Evolutionary conservation across 2,329 filamentous ascomycete genomes (phyloP), one percentile per base, ranked within the genome.

Genomic region (Rutstroemia sp.): DNA sequence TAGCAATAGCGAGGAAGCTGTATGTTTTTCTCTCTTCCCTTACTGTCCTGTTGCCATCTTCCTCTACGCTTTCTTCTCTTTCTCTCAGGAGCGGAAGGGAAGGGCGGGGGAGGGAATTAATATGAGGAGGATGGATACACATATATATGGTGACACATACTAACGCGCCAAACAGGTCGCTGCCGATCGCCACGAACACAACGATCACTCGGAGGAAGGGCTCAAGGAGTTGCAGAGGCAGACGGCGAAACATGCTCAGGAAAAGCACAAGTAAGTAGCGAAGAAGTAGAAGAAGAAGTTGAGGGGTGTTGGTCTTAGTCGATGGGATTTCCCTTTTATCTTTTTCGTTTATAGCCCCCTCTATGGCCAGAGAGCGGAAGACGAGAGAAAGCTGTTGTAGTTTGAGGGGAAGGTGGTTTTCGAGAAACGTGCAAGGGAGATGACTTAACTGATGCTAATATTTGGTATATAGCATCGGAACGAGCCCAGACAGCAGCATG

Each of bases 1-100:
- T 3, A 88, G 84, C 50, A 83, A 90, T 72, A 88, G 86, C 71
- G 90, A 95, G 76, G 87, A 88, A 70, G 82, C 82, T 64, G 78
- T 94, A 73, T 62, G 79, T 55, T 42, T 12, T 72, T 56, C 42
- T n/a, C 10, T 16, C 18, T 18, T 27, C 23, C 19, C 12, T 5
- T 37, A 5, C 4, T 7, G 5, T 27, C 5, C 2, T 27, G 25
- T 27, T 27, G n/a, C n/a, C 25, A 27, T 48, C 27, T 16, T 16
- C 39, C 16, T 48, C 8, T 38, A n/a, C n/a, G n/a, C n/a, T n/a
- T 52, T 2, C 5, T 6, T 4, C 23, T 2, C 8, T 44, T n/a
- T 19, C 25, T 18, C 7, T 30, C 27, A 30, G 27, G 8, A 30
- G 27, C 23, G 23, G 21, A 23, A 30, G 25, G 25, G 4, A 8